A percentile compares a stretch with the other conserved stretches of the same genome.
Conservation (phyloP, 129 eudicot species). For the Ambrosia artemisiifolia region DNA sequence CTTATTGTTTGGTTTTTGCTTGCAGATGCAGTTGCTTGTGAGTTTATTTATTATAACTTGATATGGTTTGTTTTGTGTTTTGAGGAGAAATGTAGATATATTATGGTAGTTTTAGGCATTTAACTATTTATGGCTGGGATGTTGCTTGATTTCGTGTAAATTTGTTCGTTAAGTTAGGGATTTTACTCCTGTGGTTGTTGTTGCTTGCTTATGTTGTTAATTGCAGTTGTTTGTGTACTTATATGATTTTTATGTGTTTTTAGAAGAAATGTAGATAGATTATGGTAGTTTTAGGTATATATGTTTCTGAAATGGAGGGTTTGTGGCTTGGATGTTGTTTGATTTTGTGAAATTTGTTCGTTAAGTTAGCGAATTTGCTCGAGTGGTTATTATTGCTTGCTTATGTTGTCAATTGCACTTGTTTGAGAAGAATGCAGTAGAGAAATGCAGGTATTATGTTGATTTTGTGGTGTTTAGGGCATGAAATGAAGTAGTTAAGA, state of each 20-base stretch:
- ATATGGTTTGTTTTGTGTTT: too few relatives aligned
- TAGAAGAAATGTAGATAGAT: constrained; percentile 20
- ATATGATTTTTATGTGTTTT: background rate
- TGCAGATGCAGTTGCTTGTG: constrained; percentile 12
- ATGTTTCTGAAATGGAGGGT: background rate
- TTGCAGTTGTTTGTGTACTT: background rate
- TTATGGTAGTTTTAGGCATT: constrained; percentile 2
- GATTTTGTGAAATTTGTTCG: background rate
- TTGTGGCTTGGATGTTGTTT: background rate
- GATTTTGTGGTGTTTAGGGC: background rate
- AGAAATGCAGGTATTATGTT: background rate
- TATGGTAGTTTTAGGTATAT: background rate
- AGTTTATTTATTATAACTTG: background rate
- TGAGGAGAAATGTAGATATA: constrained; percentile 13
- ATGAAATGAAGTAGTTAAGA: background rate
- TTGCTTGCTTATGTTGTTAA: background rate
- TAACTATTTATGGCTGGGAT: background rate
- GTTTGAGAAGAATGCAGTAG: constrained; percentile 8
- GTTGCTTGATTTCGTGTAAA: background rate
- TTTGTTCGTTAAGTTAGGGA: background rate
- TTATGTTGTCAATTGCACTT: background rate
- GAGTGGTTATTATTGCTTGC: background rate
- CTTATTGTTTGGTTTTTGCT: background rate
- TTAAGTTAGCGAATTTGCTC: background rate
- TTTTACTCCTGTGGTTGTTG: background rate